These are phyloP conservation scores for Jackrogersella minutella DNA, from an alignment of 495 filamentous ascomycete species.

Conservation along the genomic window DNA sequence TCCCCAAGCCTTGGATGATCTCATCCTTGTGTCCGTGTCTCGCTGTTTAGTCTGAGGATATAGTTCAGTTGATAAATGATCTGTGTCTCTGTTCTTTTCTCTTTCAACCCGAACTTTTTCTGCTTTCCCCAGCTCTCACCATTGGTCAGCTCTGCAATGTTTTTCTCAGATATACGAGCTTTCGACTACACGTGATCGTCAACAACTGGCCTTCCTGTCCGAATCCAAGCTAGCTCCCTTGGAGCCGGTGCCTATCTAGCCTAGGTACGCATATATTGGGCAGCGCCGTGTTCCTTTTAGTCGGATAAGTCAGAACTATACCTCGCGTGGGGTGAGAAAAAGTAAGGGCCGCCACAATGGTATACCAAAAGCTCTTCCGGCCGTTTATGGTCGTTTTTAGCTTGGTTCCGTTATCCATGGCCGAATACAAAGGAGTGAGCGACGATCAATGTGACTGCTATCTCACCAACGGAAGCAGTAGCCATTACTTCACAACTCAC, in stretches of 20 bases:
- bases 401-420: conserved; percentile 16
- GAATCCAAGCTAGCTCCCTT: conserved; percentile 8
- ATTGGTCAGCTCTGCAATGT: conserved; percentile 17
- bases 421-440: conserved; percentile 29
- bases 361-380: conserved; percentile 6
- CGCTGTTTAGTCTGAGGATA: neutral
- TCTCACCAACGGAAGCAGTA: conserved; percentile 54
- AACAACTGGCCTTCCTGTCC: neutral
- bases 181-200: conserved; percentile 19
- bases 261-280: neutral
- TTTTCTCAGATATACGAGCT: conserved; percentile 22
- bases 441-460: conserved; percentile 55
- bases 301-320: neutral
- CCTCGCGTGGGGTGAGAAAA: neutral
- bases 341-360: conserved; percentile 23
- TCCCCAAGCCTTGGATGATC: conserved; percentile 19
- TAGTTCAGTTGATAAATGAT: conserved; percentile 21
- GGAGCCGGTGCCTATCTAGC: conserved; percentile 6
- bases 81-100: conserved; percentile 15
- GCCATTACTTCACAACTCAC: conserved; percentile 68
- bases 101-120: conserved; percentile 7
- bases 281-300: neutral
- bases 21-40: conserved; percentile 29
- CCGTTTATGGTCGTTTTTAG: conserved; percentile 26
- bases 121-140: neutral